phyloP scores from a whole-genome alignment of 805 yeast genomes.

The Brettanomyces custersianus region DNA sequence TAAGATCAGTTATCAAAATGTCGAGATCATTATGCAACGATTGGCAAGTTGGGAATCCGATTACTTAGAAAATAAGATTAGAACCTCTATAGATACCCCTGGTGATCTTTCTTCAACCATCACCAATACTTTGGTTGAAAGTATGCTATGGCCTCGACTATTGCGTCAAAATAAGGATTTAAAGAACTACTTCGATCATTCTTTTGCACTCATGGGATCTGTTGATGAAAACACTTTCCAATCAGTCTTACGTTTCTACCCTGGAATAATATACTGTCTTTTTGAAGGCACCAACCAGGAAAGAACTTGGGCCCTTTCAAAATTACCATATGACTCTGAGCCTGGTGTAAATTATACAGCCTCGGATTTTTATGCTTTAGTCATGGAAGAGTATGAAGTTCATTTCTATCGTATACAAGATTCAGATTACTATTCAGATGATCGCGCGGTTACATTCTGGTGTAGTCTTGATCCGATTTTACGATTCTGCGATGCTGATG shows the following conservation, averaged over 20 bases:
- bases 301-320: constrained; percentile 37
- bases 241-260: constrained; percentile 22
- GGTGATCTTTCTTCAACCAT: constrained; percentile 12
- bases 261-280: constrained; percentile 47
- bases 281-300: constrained; percentile 44
- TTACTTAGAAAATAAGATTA: constrained; percentile 9
- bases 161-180: constrained; percentile 31
- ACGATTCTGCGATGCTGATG: constrained; percentile 24
- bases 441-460: constrained; percentile 40
- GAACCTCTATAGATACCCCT: constrained; percentile 11
- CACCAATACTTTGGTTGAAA: constrained; percentile 32
- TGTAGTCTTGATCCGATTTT: constrained; percentile 28
- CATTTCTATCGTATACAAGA: constrained; percentile 48
- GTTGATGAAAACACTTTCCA: constrained; percentile 7
- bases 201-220: constrained; percentile 20
- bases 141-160: constrained; percentile 44
- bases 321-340: constrained; percentile 16
- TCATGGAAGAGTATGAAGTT: constrained; percentile 46
- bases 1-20: constrained; percentile 21
- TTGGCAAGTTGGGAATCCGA: constrained; percentile 21
- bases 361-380: constrained; percentile 25
- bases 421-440: constrained; percentile 36
- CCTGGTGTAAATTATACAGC: constrained; percentile 5
- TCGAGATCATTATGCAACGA: constrained; percentile 15
- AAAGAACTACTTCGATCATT: constrained; percentile 27